phyloP scores from a whole-genome alignment of 2,329 filamentous ascomycete genomes.

The Cryphonectria carpinicola region DNA sequence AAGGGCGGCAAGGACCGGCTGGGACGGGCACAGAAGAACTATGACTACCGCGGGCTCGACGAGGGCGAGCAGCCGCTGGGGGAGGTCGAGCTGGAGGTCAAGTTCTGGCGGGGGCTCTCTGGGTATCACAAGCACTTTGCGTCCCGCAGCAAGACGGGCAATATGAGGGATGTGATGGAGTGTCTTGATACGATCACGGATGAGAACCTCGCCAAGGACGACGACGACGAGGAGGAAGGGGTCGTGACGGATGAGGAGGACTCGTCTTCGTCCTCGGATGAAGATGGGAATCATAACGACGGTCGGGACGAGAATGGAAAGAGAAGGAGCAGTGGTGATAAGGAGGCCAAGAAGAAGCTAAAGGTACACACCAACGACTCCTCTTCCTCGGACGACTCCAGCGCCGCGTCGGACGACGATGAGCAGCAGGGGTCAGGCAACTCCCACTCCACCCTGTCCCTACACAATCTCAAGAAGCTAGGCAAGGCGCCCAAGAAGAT shows the following conservation, averaged over 20 bases:
- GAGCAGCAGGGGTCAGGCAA: constrained; percentile 34
- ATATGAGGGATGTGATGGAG: constrained; percentile 65
- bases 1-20: constrained; percentile 62
- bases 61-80: constrained; percentile 61
- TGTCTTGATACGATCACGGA: constrained; percentile 65
- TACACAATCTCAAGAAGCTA: constrained; percentile 37
- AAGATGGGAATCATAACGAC: constrained; percentile 22
- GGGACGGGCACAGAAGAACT: constrained; percentile 40
- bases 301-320: neutral
- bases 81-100: constrained; percentile 59
- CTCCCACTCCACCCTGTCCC: constrained; percentile 22
- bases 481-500: constrained; percentile 38
- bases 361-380: constrained; percentile 28
- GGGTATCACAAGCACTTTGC: constrained; percentile 62
- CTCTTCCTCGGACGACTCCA: constrained; percentile 28
- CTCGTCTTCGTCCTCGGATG: constrained; percentile 27
- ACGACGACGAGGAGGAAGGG: constrained; percentile 29
- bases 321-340: constrained; percentile 22
- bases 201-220: constrained; percentile 47
- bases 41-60: constrained; percentile 45
- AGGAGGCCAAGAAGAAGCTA: constrained; percentile 26
- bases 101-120: constrained; percentile 65
- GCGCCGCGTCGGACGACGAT: constrained; percentile 33
- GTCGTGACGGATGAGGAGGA: constrained; percentile 22
- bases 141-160: constrained; percentile 51